These are phyloP conservation scores for Aplosporella prunicola DNA, from an alignment of 2,329 filamentous ascomycete genomes.

Conservation along the genomic window DNA sequence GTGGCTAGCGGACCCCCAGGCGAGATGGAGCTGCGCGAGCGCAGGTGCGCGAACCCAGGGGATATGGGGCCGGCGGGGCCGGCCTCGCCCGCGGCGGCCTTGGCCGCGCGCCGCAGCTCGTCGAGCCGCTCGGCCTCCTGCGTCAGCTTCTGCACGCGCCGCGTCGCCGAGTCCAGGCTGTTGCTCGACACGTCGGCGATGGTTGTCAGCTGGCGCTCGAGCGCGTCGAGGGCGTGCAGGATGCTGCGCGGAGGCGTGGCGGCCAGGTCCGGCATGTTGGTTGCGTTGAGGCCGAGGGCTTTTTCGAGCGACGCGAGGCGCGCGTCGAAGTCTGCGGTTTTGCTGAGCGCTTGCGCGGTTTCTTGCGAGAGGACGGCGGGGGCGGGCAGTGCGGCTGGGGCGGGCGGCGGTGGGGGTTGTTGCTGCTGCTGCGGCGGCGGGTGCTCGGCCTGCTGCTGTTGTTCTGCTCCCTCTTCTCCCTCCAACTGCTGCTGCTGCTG, in stretches of 20 bases:
- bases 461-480: too few species aligned
- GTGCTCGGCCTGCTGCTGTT: too few species aligned
- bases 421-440: too few species aligned
- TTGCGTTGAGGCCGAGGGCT: slow-evolving; percentile 66
- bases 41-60: too few species aligned
- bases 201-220: slow-evolving; percentile 71
- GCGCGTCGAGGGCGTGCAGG: slow-evolving; percentile 67
- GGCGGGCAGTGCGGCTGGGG: neutral
- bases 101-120: slow-evolving; percentile 35
- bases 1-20: too few species aligned
- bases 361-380: slow-evolving; percentile 16
- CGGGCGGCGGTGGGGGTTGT: neutral
- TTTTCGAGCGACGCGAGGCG: slow-evolving; percentile 72
- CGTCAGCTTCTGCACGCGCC: slow-evolving; percentile 59
- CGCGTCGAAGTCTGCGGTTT: slow-evolving; percentile 79
- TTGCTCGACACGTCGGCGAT: slow-evolving; percentile 63
- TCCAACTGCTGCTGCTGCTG: neutral
- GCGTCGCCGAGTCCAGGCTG: slow-evolving; percentile 62
- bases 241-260: slow-evolving; percentile 53
- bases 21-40: too few species aligned
- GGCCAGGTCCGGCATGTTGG: slow-evolving; percentile 54
- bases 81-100: slow-evolving; percentile 10
- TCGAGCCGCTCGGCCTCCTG: slow-evolving; percentile 64
- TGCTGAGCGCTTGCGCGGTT: slow-evolving; percentile 55
- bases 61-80: too few species aligned